Base-by-base conservation (phyloP, 371 early-diverging fungal species). In the Syncephalastrum racemosum region DNA sequence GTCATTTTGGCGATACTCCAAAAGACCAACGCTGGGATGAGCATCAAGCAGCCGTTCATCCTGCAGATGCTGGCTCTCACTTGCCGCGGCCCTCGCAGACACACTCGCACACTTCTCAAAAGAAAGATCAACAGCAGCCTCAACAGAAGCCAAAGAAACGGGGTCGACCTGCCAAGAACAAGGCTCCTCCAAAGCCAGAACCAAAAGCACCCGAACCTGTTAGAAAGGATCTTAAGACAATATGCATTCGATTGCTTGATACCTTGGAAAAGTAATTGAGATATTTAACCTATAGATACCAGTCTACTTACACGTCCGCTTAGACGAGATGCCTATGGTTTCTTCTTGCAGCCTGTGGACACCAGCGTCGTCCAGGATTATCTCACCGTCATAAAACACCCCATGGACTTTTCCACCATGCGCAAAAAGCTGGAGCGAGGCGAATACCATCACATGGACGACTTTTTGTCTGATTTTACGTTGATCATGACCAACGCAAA, bases 291-390 rank as follows among this genome's bases (percentile, higher is more conserved):
- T 42, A 16, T 2, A 43, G 4, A 0, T 20, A n/a, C 24, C 39
- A 41, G 39, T 36, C n/a, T 48, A 14, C 2, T 20, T 45, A n/a
- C 6, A 49, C 53, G 1, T 18, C 13, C 44, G 16, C 16, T 40
- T 42, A 77, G 76, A 50, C 58, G 66, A 22, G 85, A 89, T 64
- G 72, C 73, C 0, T 90, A 92, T 67, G 89, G 90, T 0, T 83
- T 92, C 50, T 94, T 94, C 60, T 60, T 88, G 15, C 84, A 88
- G 31, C 93, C 94, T 20, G 95, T 94, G n/a, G 88, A 93, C 65
- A 80, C 84, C 14, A 64, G 60, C 0, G 49, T 85, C 8, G 92
- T 94, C 7, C 79, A 86, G 2, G 93, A 92, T 59, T 94, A 94
- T 66, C 58, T 87, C 19, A 71, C 80, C 4, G 79, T 93, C 4